These are phyloP conservation scores for Prototheca wickerhamii DNA, from an alignment of 163 green algal genomes.

Conservation along the genomic window DNA sequence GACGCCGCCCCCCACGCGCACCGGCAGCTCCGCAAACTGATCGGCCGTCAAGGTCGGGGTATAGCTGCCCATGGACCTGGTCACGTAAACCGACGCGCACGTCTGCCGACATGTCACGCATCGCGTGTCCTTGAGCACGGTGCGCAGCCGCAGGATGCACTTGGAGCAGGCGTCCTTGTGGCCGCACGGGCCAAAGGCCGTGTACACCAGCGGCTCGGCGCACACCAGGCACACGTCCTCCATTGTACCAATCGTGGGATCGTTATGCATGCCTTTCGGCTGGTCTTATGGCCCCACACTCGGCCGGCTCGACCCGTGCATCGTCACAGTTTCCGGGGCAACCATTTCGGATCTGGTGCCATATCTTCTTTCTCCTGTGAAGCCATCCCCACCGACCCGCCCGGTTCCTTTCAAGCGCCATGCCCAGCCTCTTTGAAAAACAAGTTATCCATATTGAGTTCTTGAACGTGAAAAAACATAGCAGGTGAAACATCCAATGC, in stretches of 20 bases:
- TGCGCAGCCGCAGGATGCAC: constrained; percentile 74
- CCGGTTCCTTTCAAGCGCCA: too few relatives aligned
- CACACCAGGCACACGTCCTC: constrained; percentile 74
- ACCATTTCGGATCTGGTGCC: background rate
- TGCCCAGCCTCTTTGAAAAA: too few relatives aligned
- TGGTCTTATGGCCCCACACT: background rate
- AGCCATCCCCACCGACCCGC: too few relatives aligned
- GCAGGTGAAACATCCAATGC: too few relatives aligned
- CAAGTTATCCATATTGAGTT: too few relatives aligned
- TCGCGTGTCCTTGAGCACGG: constrained; percentile 73
- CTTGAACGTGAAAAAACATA: too few relatives aligned
- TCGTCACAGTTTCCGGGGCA: background rate
- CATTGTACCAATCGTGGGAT: too few relatives aligned
- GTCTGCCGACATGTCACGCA: constrained; percentile 82
- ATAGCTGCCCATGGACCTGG: constrained; percentile 72
- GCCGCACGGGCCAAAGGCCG: constrained; percentile 67
- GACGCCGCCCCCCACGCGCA: constrained; percentile 22
- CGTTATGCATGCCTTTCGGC: background rate
- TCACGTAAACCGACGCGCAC: constrained; percentile 61
- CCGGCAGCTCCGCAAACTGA: constrained; percentile 57
- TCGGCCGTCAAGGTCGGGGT: constrained; percentile 48
- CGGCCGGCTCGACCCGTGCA: background rate
- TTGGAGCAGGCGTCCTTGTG: constrained; percentile 87
- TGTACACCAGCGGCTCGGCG: constrained; percentile 74
- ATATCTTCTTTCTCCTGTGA: too few relatives aligned